Evolutionary conservation across 495 filamentous ascomycete species (phyloP), one percentile per base, ranked within the genome.

Genomic region (Daldinia childiae): DNA sequence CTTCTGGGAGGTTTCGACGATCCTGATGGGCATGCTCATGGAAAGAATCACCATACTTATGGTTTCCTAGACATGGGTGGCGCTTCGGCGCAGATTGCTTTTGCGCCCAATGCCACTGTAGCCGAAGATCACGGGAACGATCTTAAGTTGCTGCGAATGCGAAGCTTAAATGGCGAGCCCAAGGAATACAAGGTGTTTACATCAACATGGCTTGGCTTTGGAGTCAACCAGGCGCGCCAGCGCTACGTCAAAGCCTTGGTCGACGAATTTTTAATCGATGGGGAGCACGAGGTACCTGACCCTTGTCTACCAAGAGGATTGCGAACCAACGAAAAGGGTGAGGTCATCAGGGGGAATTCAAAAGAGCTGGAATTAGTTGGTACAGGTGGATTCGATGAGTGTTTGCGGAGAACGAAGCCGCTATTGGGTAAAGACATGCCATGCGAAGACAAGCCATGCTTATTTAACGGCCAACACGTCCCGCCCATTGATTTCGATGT

Each of bases 31-130:
- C 92, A 96, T 71, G 77, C 79, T 19, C 87, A 89, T 69, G 94
- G 93, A 17, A 94, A 97, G 74, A 91, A 88, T 26, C 95, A 98
- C 72, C 92, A 95, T 74, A 99, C 95, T 0, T 99, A 98, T 78
- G 95, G 95, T 0, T 99, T 99, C 77, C 80, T 99, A 58, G 95
- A 99, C 78, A 98, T 99, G 95, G 95, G 95, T 27, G 95, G 95
- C 17, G 95, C 95, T 17, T 98, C 94, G 0, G 94, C 95, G 19
- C 95, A 98, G 78, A 98, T 99, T 72, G 95, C 95, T 6, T 99
- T 99, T 78, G 93, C 94, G 9, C 95, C 95, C 0, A 99, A 99
- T 78, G 80, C 86, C 12, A 99, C 95, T 0, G 95, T 98, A 75
- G 90, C 93, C 6, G 85, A 90, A 70, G 96, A 94, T 69, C 95